Evolutionary conservation across 768 basidiomycete genomes (phyloP).

Genomic region (Boletales sp.): DNA sequence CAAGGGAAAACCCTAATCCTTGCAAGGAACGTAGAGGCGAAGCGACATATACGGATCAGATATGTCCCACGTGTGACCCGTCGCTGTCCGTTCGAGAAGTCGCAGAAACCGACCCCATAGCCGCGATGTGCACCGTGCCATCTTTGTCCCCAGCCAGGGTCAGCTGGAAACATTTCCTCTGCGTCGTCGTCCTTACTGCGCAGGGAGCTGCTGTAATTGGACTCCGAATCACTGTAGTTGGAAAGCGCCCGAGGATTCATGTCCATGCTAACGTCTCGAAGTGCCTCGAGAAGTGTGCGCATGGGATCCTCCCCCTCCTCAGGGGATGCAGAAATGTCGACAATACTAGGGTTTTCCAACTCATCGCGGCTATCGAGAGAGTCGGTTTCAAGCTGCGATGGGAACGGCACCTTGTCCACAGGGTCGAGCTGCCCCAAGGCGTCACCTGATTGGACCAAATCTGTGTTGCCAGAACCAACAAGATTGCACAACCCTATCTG

Average conservation of each 20-base stretch:
- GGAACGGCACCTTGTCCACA: not conserved
- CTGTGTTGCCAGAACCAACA: not conserved
- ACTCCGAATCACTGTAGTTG: constrained; percentile 4
- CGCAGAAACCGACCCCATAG: no score
- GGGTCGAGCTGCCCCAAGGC: not conserved
- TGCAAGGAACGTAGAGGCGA: no score
- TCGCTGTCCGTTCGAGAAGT: no score
- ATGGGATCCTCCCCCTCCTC: constrained; percentile 3
- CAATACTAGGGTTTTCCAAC: not conserved
- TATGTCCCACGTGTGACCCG: no score
- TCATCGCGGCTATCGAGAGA: not conserved
- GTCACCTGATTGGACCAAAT: not conserved
- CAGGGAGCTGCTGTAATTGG: no score
- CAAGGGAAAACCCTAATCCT: no score
- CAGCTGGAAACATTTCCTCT: not conserved
- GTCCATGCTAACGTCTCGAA: constrained; percentile 11
- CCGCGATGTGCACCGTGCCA: no score
- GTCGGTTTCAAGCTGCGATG: not conserved
- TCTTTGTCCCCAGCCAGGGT: no score
- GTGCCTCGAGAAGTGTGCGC: constrained; percentile 7
- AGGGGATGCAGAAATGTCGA: not conserved
- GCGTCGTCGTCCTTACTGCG: not conserved
- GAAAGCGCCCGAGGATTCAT: not conserved
- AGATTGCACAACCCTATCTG: not conserved
- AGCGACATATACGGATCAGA: no score